Evolutionary conservation across 495 filamentous ascomycete species (phyloP).

Genomic region (Penicillium soppii): DNA sequence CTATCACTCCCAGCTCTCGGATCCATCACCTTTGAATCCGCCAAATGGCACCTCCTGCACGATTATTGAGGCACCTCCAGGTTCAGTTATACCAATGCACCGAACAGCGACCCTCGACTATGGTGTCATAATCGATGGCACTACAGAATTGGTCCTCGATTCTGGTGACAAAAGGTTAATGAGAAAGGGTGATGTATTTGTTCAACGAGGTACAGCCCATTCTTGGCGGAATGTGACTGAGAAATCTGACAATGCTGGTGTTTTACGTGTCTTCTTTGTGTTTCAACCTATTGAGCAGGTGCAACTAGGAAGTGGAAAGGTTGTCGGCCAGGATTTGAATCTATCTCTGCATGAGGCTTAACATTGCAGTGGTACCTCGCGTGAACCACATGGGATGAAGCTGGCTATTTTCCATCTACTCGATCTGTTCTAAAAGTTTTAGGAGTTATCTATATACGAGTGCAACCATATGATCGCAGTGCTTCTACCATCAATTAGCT

Average conservation of each 20-base stretch:
- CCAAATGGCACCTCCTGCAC: slow-evolving; percentile 24
- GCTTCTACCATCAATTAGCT: background rate
- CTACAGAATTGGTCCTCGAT: slow-evolving; percentile 62
- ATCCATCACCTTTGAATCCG: slow-evolving; percentile 22
- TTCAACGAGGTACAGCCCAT: slow-evolving; percentile 69
- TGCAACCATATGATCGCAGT: background rate
- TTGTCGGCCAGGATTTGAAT: slow-evolving; percentile 19
- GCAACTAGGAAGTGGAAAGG: slow-evolving; percentile 15
- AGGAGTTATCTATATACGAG: background rate
- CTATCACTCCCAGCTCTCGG: slow-evolving; percentile 18
- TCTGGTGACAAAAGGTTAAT: slow-evolving; percentile 53
- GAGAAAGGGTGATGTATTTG: slow-evolving; percentile 60
- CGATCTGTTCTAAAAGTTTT: background rate
- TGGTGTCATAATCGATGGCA: slow-evolving; percentile 64
- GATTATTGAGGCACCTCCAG: slow-evolving; percentile 27
- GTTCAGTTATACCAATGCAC: slow-evolving; percentile 46
- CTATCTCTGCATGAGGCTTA: slow-evolving; percentile 17
- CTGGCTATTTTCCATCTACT: background rate
- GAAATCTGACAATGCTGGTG: slow-evolving; percentile 14
- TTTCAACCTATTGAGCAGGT: slow-evolving; percentile 24
- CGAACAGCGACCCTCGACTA: slow-evolving; percentile 65
- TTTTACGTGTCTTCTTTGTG: slow-evolving; percentile 22
- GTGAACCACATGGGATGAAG: background rate
- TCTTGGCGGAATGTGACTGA: slow-evolving; percentile 54
- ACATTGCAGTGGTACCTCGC: background rate